These are phyloP conservation scores for Phytophthora meadii DNA, from an alignment of 352 stramenopile species.

Conservation along the genomic window DNA sequence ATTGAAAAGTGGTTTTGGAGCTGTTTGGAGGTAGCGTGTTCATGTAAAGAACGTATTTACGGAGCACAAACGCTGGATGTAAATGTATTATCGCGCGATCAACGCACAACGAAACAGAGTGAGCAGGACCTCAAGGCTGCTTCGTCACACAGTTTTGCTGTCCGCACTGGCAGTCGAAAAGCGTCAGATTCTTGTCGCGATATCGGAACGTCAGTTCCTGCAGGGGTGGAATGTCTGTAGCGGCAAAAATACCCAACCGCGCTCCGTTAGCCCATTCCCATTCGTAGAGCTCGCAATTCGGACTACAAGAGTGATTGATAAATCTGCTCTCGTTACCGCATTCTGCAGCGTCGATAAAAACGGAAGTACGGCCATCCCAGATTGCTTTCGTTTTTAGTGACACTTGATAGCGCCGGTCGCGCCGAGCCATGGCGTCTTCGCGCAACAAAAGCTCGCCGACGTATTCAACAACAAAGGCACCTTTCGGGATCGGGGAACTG, in stretches of 20 bases:
- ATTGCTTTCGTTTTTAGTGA: background rate
- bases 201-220: constrained; percentile 1
- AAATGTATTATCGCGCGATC: background rate
- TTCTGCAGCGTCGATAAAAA: no score
- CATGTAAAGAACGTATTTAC: no score
- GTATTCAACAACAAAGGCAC: constrained; percentile 1
- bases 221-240: background rate
- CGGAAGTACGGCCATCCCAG: no score
- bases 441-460: background rate
- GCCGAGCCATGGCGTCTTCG: background rate
- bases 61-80: no score
- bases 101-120: background rate
- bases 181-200: background rate
- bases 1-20: no score
- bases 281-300: no score
- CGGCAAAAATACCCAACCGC: background rate
- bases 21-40: no score
- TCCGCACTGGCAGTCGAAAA: background rate
- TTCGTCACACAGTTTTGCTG: background rate
- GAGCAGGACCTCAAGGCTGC: background rate
- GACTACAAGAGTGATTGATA: no score
- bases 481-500: constrained; percentile 4
- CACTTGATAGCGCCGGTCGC: background rate
- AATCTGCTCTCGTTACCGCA: no score
- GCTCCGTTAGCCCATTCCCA: constrained; percentile 1